These are phyloP conservation scores for Lactarius quietus DNA, from an alignment of 768 basidiomycete genomes.

Conservation along the genomic window DNA sequence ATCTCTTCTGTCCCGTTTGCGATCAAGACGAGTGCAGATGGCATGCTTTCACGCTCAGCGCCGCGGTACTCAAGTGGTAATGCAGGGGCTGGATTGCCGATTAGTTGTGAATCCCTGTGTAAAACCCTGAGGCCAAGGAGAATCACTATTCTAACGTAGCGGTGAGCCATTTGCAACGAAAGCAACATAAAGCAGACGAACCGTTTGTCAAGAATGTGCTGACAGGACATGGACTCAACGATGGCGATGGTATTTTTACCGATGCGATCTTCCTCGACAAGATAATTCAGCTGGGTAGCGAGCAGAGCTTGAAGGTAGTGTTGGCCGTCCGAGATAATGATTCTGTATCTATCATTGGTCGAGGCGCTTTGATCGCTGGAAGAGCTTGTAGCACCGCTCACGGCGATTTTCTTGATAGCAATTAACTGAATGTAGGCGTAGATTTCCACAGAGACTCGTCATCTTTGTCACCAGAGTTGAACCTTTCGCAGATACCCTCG, in stretches of 20 bases:
- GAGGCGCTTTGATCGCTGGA: slow-evolving; percentile 9
- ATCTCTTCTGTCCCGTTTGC: slow-evolving; percentile 87
- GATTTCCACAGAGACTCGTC: slow-evolving; percentile 29
- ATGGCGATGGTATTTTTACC: slow-evolving; percentile 64
- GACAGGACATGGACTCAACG: slow-evolving; percentile 75
- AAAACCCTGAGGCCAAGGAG: slow-evolving; percentile 64
- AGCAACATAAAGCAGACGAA: slow-evolving; percentile 36
- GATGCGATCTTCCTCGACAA: slow-evolving; percentile 63
- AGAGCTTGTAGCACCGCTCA: slow-evolving; percentile 32
- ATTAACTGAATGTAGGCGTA: slow-evolving; percentile 69
- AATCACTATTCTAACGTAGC: slow-evolving; percentile 67
- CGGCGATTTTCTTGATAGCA: slow-evolving; percentile 72
- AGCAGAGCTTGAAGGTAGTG: slow-evolving; percentile 92
- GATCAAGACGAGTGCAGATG: slow-evolving; percentile 66
- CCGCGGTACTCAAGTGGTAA: too few relatives aligned
- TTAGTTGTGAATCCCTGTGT: slow-evolving; percentile 56
- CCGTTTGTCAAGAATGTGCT: slow-evolving; percentile 82
- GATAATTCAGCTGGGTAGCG: slow-evolving; percentile 80
- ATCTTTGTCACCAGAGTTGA: slow-evolving; percentile 20
- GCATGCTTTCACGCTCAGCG: slow-evolving; percentile 26
- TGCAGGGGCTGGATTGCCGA: slow-evolving; percentile 59
- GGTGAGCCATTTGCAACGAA: slow-evolving; percentile 12
- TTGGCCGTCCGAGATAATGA: slow-evolving; percentile 88
- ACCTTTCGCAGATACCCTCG: slow-evolving; percentile 23
- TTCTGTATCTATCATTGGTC: slow-evolving; percentile 57